phyloP scores from a whole-genome alignment of 345 rosid genomes.

The Populus ilicifolia region DNA sequence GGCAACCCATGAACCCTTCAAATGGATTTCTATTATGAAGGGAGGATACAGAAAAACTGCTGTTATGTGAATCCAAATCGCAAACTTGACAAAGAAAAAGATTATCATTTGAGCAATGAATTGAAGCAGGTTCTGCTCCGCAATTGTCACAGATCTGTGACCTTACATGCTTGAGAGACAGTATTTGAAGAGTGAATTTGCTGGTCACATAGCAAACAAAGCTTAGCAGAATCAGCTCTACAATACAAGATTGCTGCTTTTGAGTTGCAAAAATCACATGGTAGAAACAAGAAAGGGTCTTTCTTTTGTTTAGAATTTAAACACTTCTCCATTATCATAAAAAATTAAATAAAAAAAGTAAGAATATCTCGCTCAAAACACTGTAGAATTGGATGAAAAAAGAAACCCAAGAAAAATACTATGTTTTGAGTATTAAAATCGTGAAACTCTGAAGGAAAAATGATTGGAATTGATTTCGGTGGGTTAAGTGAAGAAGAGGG shows the following conservation, averaged over 20 bases:
- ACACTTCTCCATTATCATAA: background rate
- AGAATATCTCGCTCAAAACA: background rate
- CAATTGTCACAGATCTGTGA: constrained; percentile 23
- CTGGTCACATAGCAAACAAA: constrained; percentile 21
- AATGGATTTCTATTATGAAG: constrained; percentile 16
- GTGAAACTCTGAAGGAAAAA: background rate
- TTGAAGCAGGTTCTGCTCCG: constrained; percentile 20
- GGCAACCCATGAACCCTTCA: constrained; percentile 42
- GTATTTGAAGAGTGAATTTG: constrained; percentile 24
- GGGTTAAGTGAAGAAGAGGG: background rate
- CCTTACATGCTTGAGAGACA: constrained; percentile 20
- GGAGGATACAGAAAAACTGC: constrained; percentile 18
- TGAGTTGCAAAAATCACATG: constrained; percentile 20
- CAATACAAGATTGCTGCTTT: constrained; percentile 23
- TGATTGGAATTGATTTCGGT: background rate
- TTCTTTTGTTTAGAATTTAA: background rate
- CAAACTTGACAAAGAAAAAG: constrained; percentile 37
- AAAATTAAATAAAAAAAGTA: background rate
- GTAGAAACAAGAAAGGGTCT: background rate
- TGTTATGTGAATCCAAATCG: constrained; percentile 22
- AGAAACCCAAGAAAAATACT: no score
- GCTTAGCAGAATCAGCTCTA: constrained; percentile 22
- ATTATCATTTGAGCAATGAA: constrained; percentile 25
- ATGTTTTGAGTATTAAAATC: background rate
- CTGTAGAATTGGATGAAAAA: no score